phyloP scores from a whole-genome alignment of 495 filamentous ascomycete species.

The Polyplosphaeria fusca region DNA sequence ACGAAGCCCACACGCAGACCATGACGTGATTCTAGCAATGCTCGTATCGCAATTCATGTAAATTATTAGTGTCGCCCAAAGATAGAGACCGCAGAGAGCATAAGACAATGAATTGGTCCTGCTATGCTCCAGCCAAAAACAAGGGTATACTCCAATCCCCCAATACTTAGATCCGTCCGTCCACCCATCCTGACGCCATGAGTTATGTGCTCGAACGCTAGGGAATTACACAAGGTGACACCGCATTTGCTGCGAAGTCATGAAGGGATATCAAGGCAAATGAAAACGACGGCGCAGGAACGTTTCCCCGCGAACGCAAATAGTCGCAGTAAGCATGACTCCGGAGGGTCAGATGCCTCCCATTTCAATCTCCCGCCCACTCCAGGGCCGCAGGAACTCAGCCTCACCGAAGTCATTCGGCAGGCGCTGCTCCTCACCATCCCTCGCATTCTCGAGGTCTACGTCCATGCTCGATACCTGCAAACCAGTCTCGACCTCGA shows the following conservation, averaged over 20 bases:
- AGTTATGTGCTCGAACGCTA: background rate
- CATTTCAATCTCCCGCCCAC: constrained; percentile 33
- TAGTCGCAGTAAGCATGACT: background rate
- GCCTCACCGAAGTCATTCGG: constrained; percentile 42
- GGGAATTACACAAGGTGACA: background rate
- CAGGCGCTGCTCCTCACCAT: background rate
- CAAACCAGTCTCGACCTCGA: constrained; percentile 28
- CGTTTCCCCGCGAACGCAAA: background rate
- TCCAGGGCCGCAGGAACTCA: constrained; percentile 37
- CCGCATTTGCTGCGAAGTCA: background rate
- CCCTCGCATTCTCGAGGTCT: constrained; percentile 29
- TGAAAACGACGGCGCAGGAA: background rate
- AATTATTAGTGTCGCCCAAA: too few relatives aligned
- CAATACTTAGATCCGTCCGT: background rate
- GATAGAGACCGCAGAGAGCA: too few relatives aligned
- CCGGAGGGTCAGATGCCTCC: constrained; percentile 19
- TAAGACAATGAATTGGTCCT: too few relatives aligned
- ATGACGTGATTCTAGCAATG: too few relatives aligned
- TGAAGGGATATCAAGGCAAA: background rate
- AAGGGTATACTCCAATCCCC: background rate
- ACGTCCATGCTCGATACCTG: constrained; percentile 34
- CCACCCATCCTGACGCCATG: background rate
- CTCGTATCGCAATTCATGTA: too few relatives aligned
- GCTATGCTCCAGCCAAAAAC: too few relatives aligned
- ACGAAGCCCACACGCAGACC: too few relatives aligned